Base-by-base conservation (phyloP, 352 stramenopile species). In the Pythium sp. region DNA sequence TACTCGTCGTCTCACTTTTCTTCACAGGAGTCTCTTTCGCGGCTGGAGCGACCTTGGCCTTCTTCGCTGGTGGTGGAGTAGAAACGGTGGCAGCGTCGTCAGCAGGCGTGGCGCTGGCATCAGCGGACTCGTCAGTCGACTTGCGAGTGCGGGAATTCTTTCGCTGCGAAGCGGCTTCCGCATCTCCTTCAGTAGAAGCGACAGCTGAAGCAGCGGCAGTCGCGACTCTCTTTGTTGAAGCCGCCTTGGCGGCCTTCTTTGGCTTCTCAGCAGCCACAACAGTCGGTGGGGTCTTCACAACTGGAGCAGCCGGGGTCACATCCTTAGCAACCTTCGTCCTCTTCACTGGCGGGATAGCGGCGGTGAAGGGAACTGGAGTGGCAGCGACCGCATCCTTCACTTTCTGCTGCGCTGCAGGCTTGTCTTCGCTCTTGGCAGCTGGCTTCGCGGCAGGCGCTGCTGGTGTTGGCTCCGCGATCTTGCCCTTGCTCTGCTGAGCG, bases 321-420 rank as follows among this genome's bases (percentile, higher is more conserved):
- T 64, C 64, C 47, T 65, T 65, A 3, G 58, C 66, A 11, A 60
- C 63, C 46, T 64, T 64, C 2, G 59, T 18, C 59, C 58, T 65
- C 24, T 78, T 75, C 58, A 66, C 41, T 43, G 32, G 12, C 30
- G 64, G 26, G 5, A 34, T 41, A 18, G 26, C 24, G 14, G 18
- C 18, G 14, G 53, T 43, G 36, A 5, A 53, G 6, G 56, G 1
- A 22, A 32, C 15, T 60, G 51, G 54, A 7, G 38, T 14, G 2
- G 53, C 49, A 68, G 73, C 71, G 15, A 72, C 60, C 38, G 34
- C 15, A 49, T 70, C 65, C 53, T 68, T 68, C n/a, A 18, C 14
- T 28, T 68, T 41, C 11, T 38, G 18, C 53, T 55, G 41, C 34
- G 7, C 47, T 3, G 22, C 46, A 18, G 43, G 20, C 28, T 57